Evolutionary conservation across 306 rosid genomes (phyloP).

Genomic region (Vicia sativa): DNA sequence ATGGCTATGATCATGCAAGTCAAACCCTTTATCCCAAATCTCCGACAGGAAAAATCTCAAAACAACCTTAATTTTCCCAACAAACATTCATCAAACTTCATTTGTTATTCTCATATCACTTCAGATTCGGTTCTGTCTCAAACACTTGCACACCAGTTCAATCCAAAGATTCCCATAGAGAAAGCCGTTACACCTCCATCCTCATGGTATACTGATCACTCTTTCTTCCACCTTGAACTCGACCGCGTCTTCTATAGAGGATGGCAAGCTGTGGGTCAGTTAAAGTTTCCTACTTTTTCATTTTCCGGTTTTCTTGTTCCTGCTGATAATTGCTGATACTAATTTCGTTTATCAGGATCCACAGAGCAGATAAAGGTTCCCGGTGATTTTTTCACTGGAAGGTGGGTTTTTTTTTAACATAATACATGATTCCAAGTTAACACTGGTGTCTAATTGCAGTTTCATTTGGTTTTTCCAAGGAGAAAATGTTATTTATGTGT

Average conservation of each 20-base stretch:
- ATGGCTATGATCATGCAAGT: constrained; percentile 34
- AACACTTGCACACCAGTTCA: constrained; percentile 55
- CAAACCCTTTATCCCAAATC: constrained; percentile 25
- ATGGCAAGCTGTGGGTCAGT: constrained; percentile 89
- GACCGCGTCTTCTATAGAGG: constrained; percentile 70
- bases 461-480: constrained; percentile 49
- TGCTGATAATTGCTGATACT: not conserved
- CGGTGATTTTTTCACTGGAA: constrained; percentile 77
- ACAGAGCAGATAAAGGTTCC: constrained; percentile 66
- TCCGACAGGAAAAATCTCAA: constrained; percentile 13
- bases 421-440: constrained; percentile 3
- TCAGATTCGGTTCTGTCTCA: constrained; percentile 28
- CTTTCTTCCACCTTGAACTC: constrained; percentile 70
- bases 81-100: constrained; percentile 28
- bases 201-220: constrained; percentile 78
- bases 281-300: constrained; percentile 15
- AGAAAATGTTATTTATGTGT: constrained; percentile 35
- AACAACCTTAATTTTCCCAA: constrained; percentile 35
- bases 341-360: constrained; percentile 58
- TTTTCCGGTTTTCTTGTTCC: constrained; percentile 12
- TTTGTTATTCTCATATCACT: constrained; percentile 35
- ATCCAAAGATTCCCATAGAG: constrained; percentile 68
- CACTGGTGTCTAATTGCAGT: constrained; percentile 29
- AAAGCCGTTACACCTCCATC: constrained; percentile 84
- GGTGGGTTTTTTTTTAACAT: constrained; percentile 43